phyloP scores from a whole-genome alignment of 2,329 filamentous ascomycete species.

The Lanzia echinophila region DNA sequence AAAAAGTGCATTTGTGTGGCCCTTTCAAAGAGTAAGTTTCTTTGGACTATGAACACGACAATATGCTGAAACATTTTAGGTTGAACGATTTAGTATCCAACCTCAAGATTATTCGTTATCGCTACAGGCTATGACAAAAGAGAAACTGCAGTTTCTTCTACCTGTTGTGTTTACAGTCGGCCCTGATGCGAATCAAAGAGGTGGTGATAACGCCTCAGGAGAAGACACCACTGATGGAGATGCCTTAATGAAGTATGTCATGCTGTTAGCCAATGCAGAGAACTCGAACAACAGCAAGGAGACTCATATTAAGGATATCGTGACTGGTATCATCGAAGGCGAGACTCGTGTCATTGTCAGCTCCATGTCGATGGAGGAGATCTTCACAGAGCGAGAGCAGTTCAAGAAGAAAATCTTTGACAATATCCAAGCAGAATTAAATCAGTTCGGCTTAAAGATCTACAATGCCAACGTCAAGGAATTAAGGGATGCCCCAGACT shows the following conservation, averaged over 20 bases:
- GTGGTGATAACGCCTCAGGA: constrained; percentile 38
- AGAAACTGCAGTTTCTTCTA: constrained; percentile 77
- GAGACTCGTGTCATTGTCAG: constrained; percentile 79
- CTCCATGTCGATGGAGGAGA: constrained; percentile 56
- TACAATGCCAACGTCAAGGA: constrained; percentile 76
- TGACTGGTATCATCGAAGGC: constrained; percentile 86
- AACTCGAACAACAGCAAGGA: constrained; percentile 32
- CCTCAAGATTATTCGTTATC: constrained; percentile 79
- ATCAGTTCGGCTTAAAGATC: constrained; percentile 73
- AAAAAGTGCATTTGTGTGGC: constrained; percentile 68
- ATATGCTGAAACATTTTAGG: constrained; percentile 18
- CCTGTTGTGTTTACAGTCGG: constrained; percentile 84
- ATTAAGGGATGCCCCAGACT: constrained; percentile 72
- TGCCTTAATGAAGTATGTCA: constrained; percentile 73
- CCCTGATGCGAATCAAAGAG: constrained; percentile 61
- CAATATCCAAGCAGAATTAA: constrained; percentile 53
- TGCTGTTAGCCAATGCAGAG: constrained; percentile 61
- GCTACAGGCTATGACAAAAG: constrained; percentile 80
- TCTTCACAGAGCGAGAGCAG: constrained; percentile 65
- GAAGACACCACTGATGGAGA: constrained; percentile 37
- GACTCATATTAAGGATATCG: constrained; percentile 71
- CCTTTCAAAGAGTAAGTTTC: constrained; percentile 54
- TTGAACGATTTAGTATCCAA: constrained; percentile 45
- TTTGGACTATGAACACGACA: not conserved
- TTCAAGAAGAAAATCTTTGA: constrained; percentile 71